These are phyloP conservation scores for Zygoascus tannicola DNA, from an alignment of 805 yeast species.

Conservation along the genomic window DNA sequence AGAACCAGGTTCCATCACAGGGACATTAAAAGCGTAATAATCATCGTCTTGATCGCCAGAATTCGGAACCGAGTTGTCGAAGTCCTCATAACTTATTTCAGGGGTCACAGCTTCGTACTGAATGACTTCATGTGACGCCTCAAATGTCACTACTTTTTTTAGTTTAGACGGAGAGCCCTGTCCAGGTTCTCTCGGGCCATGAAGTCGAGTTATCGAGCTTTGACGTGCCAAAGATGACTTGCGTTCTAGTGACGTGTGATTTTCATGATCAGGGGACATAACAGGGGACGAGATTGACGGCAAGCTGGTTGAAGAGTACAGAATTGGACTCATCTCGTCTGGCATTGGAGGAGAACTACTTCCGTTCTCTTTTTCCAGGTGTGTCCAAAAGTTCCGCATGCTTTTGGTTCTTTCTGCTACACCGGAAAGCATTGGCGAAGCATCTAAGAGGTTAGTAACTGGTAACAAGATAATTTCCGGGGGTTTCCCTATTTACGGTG, in stretches of 20 bases:
- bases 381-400: conserved; percentile 19
- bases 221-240: conserved; percentile 15
- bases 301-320: no score
- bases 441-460: no score
- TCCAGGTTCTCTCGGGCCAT: conserved; percentile 14
- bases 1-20: conserved; percentile 11
- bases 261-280: no score
- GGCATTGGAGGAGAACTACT: conserved; percentile 10
- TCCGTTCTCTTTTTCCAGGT: conserved; percentile 14
- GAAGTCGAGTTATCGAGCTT: conserved; percentile 11
- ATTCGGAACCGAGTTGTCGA: conserved; percentile 6
- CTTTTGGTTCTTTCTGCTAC: conserved; percentile 13
- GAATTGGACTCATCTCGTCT: no score
- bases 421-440: conserved; percentile 1
- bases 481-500: no score
- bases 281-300: no score
- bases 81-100: conserved; percentile 8
- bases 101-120: conserved; percentile 20
- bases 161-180: conserved; percentile 13
- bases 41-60: conserved; percentile 11
- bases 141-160: conserved; percentile 21
- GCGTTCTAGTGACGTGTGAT: background rate
- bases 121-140: conserved; percentile 17
- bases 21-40: no score
- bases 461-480: no score